Evolutionary conservation across 768 basidiomycete genomes (phyloP), one percentile per base, ranked within the genome.

Genomic region (Tephrocybe sp.): DNA sequence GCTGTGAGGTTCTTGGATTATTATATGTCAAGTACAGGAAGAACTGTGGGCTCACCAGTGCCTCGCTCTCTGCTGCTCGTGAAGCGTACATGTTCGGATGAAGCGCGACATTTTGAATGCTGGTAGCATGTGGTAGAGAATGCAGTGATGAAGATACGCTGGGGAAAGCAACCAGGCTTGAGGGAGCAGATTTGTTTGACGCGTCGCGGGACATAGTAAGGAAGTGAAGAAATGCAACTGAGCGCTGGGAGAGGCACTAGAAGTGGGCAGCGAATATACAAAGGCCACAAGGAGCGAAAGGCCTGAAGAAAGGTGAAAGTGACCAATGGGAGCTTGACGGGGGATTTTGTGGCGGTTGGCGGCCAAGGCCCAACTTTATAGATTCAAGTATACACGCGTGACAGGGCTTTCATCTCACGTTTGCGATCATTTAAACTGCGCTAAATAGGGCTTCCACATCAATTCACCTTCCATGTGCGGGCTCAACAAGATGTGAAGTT

Each of bases 81-180:
- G 81, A 78, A 1, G 83, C 80, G 62, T 85, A 86, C 84, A 86
- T 83, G 61, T 73, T 79, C 1, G 80, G 81, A 67, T 90, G 88
- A 1, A 91, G 71, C 0, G 81, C 71, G 24, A 91, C 76, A 59
- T 75, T 76, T 58, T 80, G 77, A 45, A 91, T 74, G 68, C 78
- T 86, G 60, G 82, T 88, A 8, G 88, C 88, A 58, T 85, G 80
- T 0, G 88, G 86, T 33, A 90, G 76, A 0, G 81, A 73, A 45
- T 85, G 81, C 47, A 91, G 79, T 2, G 84, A 78, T 33, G 75
- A 81, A 23, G 88, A 84, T 40, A 90, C 72, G 59, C 81, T 84
- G n/a, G 88, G 88, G 58, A 86, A 82, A 12, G 88, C 75, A 69
- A 88, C 75, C 60, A 90, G 80, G 65, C 75, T 78, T 52, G 80